phyloP scores from a whole-genome alignment of 73 alveolate genomes.

The Tetrahymena thermophila region DNA sequence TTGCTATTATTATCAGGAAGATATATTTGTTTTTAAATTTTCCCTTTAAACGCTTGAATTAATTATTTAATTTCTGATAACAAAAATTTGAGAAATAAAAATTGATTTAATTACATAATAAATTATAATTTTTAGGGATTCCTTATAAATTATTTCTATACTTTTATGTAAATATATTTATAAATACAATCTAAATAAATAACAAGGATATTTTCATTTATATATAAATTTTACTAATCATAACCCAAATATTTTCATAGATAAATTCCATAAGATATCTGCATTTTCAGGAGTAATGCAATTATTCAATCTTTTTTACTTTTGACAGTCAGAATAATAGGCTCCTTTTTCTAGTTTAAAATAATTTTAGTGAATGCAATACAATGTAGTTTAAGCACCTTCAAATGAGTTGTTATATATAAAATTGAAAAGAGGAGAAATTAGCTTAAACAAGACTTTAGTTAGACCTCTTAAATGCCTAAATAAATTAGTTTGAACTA shows the following conservation, averaged over 20 bases:
- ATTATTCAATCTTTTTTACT: background rate
- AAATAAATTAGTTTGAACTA: background rate
- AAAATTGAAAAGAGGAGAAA: slow-evolving; percentile 9
- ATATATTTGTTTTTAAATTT: too few species aligned
- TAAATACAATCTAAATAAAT: too few species aligned
- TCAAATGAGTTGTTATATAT: background rate
- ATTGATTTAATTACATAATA: too few species aligned
- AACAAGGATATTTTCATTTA: too few species aligned
- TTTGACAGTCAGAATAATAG: slow-evolving; percentile 10
- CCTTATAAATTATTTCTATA: too few species aligned
- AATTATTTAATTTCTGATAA: too few species aligned
- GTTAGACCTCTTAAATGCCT: background rate
- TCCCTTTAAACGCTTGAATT: too few species aligned
- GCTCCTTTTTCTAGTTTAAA: background rate
- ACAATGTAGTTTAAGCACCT: slow-evolving; percentile 16
- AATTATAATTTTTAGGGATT: too few species aligned
- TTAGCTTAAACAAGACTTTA: background rate
- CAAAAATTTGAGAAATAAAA: too few species aligned
- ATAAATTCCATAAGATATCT: background rate
- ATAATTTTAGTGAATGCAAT: background rate
- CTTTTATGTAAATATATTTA: too few species aligned
- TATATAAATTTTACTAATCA: background rate
- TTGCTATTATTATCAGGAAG: too few species aligned
- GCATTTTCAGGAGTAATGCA: slow-evolving; percentile 10
- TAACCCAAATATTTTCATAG: background rate